A percentile compares a stretch with the other conserved stretches of the same genome.
Conservation (phyloP, 192 early-diverging fungal genomes). For the Piromyces sp. region DNA sequence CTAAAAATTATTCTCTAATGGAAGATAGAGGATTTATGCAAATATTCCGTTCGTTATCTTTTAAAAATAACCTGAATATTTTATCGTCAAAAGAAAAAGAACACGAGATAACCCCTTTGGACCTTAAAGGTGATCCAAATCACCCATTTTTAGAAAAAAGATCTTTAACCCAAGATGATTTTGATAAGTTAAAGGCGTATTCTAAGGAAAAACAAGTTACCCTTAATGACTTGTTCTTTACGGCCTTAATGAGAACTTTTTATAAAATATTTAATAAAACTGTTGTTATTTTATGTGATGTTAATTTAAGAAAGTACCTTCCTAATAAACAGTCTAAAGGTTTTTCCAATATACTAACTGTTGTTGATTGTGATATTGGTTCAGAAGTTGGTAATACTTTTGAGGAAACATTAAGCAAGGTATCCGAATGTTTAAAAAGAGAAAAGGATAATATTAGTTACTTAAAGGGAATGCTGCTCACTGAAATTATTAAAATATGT, state of each 20-base stretch:
- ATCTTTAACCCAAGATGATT: neutral
- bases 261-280: neutral
- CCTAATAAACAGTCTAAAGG: neutral
- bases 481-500: neutral
- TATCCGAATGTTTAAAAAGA: neutral
- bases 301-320: neutral
- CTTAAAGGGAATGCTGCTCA: neutral
- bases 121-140: neutral
- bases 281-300: neutral
- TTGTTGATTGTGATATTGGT: neutral
- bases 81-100: neutral
- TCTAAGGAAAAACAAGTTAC: neutral
- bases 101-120: neutral
- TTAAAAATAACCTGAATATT: neutral
- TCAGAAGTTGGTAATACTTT: neutral
- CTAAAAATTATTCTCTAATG: neutral
- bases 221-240: neutral
- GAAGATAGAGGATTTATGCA: neutral
- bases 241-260: neutral
- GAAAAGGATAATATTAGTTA: neutral
- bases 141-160: neutral
- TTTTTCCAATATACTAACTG: neutral
- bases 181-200: neutral
- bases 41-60: neutral
- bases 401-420: neutral